Evolutionary conservation across 2,329 filamentous ascomycete genomes (phyloP), one percentile per base, ranked within the genome.

Genomic region (Venturia oleaginea): DNA sequence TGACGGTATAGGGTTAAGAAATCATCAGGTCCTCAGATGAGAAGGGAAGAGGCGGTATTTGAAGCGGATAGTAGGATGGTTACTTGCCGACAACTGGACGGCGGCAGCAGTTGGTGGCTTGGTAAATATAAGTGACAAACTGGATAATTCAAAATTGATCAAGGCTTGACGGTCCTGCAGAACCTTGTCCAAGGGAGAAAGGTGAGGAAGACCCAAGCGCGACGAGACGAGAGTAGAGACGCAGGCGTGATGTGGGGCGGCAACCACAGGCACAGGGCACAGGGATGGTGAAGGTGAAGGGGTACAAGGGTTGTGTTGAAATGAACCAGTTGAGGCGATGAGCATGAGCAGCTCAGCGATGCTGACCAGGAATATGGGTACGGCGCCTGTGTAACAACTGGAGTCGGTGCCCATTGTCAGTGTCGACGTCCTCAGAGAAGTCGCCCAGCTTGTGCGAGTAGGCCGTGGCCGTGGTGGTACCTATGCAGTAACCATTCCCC

Each of bases 181-280:
- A 57, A 34, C 51, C 51, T n/a, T 15, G 51, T 57, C 51, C 34
- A 57, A 27, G 27, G 34, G 27, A 34, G 51, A 57, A 57, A 34
- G 51, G 27, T 34, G 51, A 57, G 34, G 30, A 34, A 57, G 51
- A 57, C 27, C 51, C 51, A n/a, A 57, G 51, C 51, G 27, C 27
- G 19, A 57, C 19, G 51, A 57, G 51, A 57, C 51, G 51, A 37
- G 11, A 2, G 51, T 34, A n/a, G 3, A 57, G 51, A 34, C 51
- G 51, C 30, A 32, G 34, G 51, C 27, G 51, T 57, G 51, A 57
- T 57, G 51, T 57, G 51, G 51, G 51, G 51, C 51, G 51, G 51
- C 51, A 8, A n/a, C 27, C 30, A 57, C 51, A 24, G 46, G 40
- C 15, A 43, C 19, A n/a, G n/a, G n/a, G n/a, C n/a, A n/a, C n/a